Evolutionary conservation across 768 basidiomycete genomes (phyloP), one percentile per base, ranked within the genome.

Genomic region (Hericium rajendrae): DNA sequence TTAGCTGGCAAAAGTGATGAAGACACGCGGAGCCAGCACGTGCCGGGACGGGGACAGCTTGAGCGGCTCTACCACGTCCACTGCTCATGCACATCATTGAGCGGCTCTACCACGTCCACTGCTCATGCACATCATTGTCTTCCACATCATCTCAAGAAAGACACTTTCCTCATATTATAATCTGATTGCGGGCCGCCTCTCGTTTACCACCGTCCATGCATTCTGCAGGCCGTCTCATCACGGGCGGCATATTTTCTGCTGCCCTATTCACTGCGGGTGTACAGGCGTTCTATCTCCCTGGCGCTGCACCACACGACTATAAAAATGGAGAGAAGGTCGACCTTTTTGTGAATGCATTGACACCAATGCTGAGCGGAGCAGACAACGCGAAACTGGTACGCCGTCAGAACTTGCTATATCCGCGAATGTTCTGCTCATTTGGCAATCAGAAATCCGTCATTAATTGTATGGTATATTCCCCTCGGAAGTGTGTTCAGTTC

Each of bases 281-380:
- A 22, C 63, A 74, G 54, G 89, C 88, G 4, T 98, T 97, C 75
- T 98, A 98, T 69, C 81, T 98, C 40, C 94, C 94, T 24, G 88
- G 88, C 24, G 82, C 94, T 28, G 91, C 94, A 6, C 95, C 95
- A 0, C 84, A 81, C 66, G 84, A 92, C 70, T 98, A 92, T 71
- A 69, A 68, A 15, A 64, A 68, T 53, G 87, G 86, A 50, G 92
- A 97, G 59, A 71, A 73, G 53, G 91, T 97, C 46, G 79, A 85
- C 50, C 74, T 94, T 48, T 81, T 85, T 67, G 90, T 97, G 65
- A 97, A 95, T 71, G 86, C 91, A 0, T 75, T 95, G 54, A 93
- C 91, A 15, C 94, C 94, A 2, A 91, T 89, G 81, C 74, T 91
- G 41, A 74, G 82, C 22, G 80, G 81, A 38, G 77, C 70, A 48